phyloP scores from a whole-genome alignment of 768 basidiomycete genomes.

The Suillus americanus region DNA sequence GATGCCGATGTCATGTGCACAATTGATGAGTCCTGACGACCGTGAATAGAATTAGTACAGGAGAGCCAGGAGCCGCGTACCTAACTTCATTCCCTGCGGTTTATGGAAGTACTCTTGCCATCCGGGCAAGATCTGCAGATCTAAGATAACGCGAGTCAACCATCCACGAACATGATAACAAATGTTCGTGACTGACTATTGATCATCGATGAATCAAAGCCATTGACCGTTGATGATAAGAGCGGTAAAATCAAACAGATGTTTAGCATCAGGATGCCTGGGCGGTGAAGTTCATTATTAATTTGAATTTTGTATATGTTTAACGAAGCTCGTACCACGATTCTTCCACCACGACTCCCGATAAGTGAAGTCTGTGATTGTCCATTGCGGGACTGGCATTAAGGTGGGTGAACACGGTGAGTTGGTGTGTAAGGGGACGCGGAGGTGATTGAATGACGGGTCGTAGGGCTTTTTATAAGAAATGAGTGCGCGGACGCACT shows the following conservation, averaged over 20 bases:
- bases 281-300: neutral
- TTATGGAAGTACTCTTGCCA: slow-evolving; percentile 58
- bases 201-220: slow-evolving; percentile 64
- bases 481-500: neutral
- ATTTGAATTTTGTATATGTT: neutral
- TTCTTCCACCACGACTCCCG: slow-evolving; percentile 62
- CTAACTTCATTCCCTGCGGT: slow-evolving; percentile 52
- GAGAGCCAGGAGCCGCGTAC: slow-evolving; percentile 25
- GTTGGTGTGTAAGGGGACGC: neutral
- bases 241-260: slow-evolving; percentile 60
- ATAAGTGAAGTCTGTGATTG: slow-evolving; percentile 60
- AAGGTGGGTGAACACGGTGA: slow-evolving; percentile 13
- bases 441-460: neutral
- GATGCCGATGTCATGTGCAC: slow-evolving; percentile 62
- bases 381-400: slow-evolving; percentile 45
- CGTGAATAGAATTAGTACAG: neutral
- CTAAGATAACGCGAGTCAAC: slow-evolving; percentile 39
- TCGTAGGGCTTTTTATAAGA: slow-evolving; percentile 4
- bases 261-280: slow-evolving; percentile 61
- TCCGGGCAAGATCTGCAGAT: slow-evolving; percentile 66
- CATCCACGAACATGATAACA: neutral
- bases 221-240: slow-evolving; percentile 66
- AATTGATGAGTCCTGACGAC: slow-evolving; percentile 56
- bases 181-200: slow-evolving; percentile 38
- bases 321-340: slow-evolving; percentile 39